Base-by-base conservation (phyloP, 768 basidiomycete species). In the Termitomyces sp. region DNA sequence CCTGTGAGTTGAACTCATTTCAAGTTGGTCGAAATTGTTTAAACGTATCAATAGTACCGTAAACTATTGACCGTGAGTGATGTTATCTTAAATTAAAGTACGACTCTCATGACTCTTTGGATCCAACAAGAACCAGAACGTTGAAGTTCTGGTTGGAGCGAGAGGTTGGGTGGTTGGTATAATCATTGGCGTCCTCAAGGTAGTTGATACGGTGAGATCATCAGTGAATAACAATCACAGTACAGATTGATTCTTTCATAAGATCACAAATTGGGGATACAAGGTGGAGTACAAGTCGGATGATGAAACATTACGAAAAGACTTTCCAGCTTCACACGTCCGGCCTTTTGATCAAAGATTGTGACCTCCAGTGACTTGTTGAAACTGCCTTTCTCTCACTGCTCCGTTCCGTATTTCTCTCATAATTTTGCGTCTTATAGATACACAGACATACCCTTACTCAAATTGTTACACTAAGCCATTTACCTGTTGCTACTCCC, bases 221-320 rank as follows among this genome's bases (percentile, higher is more conserved):
- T 15, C 14, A 21, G 17, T 17, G 21, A 24, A 30, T 15, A 43
- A 30, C 19, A 15, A 10, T 21, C 24, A 37, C 24, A 24, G 22
- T 44, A 15, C 34, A 35, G n/a, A 26, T 40, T 44, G 2, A 22
- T 47, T 28, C 14, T 5, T 45, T 19, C 17, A 8, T 11, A 24
- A 57, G 55, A 30, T 60, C 32, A 60, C 51, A 21, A 32, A 54
- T 37, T 57, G 58, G 60, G 48, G 58, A 4, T 61, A 60, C 21
- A 53, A 30, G 22, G 57, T 62, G 11, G 54, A 38, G 19, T 59
- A 51, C 45, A n/a, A 35, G 21, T 34, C 53, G 22, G 49, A 24
- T 9, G 24, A 41, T 11, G 38, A 44, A 19, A 45, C 26, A 21
- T 35, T 53, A 42, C 38, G 38, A 26, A 28, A 35, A 26, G 35